Evolutionary conservation across 78 protist genomes (phyloP).

Genomic region (Dictyostelium discoideum): DNA sequence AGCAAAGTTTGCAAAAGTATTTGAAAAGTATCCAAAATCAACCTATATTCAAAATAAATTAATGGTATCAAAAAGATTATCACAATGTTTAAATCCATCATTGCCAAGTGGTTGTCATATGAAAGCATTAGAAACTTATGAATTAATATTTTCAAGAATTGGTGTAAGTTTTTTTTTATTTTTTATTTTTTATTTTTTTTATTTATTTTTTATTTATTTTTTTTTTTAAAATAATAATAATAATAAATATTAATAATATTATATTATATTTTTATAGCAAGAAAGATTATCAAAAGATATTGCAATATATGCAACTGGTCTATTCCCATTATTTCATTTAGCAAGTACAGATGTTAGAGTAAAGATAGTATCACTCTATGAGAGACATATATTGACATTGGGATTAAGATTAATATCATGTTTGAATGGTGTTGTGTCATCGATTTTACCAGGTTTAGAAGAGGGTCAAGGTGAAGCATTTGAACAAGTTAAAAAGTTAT

Average conservation of each 20-base stretch:
- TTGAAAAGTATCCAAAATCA: constrained; percentile 39
- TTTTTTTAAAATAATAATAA: not conserved
- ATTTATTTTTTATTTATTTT: too few species aligned
- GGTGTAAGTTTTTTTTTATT: constrained; percentile 36
- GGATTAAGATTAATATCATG: constrained; percentile 36
- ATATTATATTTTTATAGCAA: constrained; percentile 21
- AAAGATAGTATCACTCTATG: constrained; percentile 47
- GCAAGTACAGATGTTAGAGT: constrained; percentile 80
- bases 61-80: constrained; percentile 65
- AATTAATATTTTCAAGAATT: constrained; percentile 61
- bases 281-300: constrained; percentile 71
- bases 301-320: constrained; percentile 79
- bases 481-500: constrained; percentile 39
- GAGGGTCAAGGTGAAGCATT: constrained; percentile 63
- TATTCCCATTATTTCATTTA: constrained; percentile 77
- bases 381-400: constrained; percentile 47
- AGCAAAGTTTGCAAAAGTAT: constrained; percentile 37
- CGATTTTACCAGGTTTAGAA: constrained; percentile 72
- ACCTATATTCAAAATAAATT: constrained; percentile 66
- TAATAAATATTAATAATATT: not conserved
- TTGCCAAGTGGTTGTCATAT: constrained; percentile 84
- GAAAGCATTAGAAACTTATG: constrained; percentile 78
- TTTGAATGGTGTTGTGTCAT: constrained; percentile 67
- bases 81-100: constrained; percentile 84
- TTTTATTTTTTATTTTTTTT: too few species aligned